Conservation (phyloP, 768 basidiomycete genomes). For the Amyloporia xantha region DNA sequence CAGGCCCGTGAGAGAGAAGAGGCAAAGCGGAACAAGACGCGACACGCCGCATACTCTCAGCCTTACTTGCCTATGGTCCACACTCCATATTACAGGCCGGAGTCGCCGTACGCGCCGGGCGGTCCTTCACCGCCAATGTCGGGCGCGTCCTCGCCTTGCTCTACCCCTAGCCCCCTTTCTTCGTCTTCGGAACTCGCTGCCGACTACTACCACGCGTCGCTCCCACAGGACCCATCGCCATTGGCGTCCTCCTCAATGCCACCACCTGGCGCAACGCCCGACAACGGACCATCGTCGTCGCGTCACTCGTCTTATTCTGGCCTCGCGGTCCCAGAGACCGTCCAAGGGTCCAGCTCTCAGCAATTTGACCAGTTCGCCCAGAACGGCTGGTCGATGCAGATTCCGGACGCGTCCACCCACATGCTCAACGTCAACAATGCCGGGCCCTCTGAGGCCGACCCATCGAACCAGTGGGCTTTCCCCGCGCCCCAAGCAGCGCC, state of each 20-base stretch:
- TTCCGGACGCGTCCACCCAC: neutral
- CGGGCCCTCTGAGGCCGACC: no score
- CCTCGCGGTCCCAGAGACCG: no score
- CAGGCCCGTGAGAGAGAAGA: slow-evolving; percentile 8
- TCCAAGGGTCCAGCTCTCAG: neutral
- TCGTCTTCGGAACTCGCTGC: neutral
- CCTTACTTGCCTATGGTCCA: neutral
- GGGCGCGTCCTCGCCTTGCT: slow-evolving; percentile 1
- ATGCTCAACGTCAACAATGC: no score
- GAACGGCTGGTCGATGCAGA: neutral
- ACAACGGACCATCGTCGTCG: no score
- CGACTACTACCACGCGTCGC: neutral
- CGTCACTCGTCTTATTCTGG: no score
- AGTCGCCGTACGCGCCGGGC: neutral
- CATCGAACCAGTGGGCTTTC: no score
- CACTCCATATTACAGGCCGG: neutral
- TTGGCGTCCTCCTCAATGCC: neutral
- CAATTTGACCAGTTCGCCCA: neutral
- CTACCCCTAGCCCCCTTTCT: neutral
- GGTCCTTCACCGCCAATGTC: slow-evolving; percentile 6
- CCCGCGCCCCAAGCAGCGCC: no score
- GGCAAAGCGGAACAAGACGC: slow-evolving; percentile 6
- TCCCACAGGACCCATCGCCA: neutral
- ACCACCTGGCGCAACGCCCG: neutral
- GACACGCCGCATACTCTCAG: neutral